Percentiles rank a stretch among this genome's conserved stretches.
phyloP scores from a whole-genome alignment of 768 basidiomycete genomes.

The Hortiboletus campestris region DNA sequence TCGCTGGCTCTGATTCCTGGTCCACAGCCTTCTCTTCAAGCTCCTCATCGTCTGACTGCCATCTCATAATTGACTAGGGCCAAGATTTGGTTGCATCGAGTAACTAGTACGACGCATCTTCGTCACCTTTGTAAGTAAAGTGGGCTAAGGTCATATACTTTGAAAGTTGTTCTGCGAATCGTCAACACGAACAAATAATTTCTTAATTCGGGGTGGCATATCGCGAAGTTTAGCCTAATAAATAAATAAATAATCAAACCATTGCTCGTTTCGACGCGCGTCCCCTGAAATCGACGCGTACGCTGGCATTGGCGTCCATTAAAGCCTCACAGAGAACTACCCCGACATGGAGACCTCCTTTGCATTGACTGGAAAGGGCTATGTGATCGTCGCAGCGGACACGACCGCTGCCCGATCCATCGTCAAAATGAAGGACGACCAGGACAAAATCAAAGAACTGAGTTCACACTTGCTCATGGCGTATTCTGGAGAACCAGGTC shows the following conservation, averaged over 20 bases:
- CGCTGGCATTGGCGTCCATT: slow-evolving; percentile 1
- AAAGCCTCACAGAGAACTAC: slow-evolving; percentile 12
- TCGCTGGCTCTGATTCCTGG: too few relatives aligned
- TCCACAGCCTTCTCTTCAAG: too few relatives aligned
- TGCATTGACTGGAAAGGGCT: slow-evolving; percentile 89
- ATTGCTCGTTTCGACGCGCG: slow-evolving; percentile 28
- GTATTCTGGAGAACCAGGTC: slow-evolving; percentile 89
- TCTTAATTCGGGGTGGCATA: too few relatives aligned
- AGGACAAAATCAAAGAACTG: slow-evolving; percentile 93
- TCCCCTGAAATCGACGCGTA: slow-evolving; percentile 24
- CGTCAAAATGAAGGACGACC: slow-evolving; percentile 96
- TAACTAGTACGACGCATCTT: too few relatives aligned
- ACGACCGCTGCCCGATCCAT: slow-evolving; percentile 87
- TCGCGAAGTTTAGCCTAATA: too few relatives aligned
- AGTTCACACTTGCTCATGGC: slow-evolving; percentile 93
- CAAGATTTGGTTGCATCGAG: too few relatives aligned
- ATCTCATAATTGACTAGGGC: too few relatives aligned
- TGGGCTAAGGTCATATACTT: too few relatives aligned
- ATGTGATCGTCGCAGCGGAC: slow-evolving; percentile 90
- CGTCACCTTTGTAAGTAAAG: too few relatives aligned
- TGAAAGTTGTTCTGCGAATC: too few relatives aligned
- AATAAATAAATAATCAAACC: slow-evolving; percentile 18
- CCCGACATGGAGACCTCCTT: slow-evolving; percentile 84
- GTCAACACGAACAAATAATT: too few relatives aligned
- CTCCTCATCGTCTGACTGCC: too few relatives aligned